Conservation (phyloP, 2,329 filamentous ascomycete genomes). For the Gaeumannomyces tritici region DNA sequence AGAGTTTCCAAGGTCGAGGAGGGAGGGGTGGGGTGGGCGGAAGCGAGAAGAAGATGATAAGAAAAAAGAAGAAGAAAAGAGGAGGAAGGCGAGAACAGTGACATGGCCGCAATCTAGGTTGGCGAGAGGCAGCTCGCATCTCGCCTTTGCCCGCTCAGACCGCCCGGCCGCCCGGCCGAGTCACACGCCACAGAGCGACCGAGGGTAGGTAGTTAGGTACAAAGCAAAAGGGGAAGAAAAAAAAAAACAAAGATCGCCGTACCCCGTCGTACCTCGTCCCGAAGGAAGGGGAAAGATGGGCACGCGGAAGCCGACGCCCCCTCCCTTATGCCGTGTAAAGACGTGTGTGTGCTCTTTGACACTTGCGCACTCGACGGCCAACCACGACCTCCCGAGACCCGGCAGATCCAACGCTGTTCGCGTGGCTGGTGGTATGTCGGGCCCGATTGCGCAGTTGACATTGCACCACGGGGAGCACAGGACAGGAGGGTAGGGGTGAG, state of each 20-base stretch:
- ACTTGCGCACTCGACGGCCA: not conserved
- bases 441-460: not conserved
- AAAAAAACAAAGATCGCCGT: too few species aligned
- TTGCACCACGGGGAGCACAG: not conserved
- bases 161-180: too few species aligned
- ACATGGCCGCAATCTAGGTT: not conserved
- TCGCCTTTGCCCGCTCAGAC: not conserved
- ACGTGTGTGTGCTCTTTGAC: not conserved
- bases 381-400: not conserved
- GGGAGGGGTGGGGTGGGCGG: too few species aligned
- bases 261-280: not conserved
- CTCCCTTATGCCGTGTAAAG: not conserved
- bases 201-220: too few species aligned
- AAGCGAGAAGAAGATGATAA: too few species aligned
- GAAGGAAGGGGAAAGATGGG: not conserved
- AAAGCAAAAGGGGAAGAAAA: not conserved
- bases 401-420: not conserved
- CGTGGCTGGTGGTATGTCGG: not conserved
- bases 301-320: not conserved
- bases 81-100: not conserved
- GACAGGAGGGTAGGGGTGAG: not conserved
- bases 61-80: not conserved
- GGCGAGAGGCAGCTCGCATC: not conserved
- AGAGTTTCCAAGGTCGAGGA: not conserved
- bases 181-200: not conserved